phyloP scores from a whole-genome alignment of 2,329 filamentous ascomycete genomes.

The Cladophialophora psammophila region DNA sequence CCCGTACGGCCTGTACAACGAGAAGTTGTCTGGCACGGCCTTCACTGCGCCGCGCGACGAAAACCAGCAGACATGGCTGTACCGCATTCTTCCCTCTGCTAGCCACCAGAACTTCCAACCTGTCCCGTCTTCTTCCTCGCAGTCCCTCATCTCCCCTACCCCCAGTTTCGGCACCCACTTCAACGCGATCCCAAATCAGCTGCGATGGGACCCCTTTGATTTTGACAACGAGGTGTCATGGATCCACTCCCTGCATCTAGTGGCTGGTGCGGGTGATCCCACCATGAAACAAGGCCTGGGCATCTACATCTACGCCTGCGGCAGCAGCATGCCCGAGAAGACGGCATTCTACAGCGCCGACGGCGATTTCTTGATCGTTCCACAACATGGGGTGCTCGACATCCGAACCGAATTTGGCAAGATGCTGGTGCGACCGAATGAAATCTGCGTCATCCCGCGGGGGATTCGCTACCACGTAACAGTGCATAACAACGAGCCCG shows the following conservation, averaged over 20 bases:
- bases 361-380: constrained; percentile 78
- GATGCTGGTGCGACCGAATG: constrained; percentile 76
- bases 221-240: constrained; percentile 71
- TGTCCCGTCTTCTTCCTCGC: constrained; percentile 55
- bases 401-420: constrained; percentile 79
- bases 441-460: constrained; percentile 78
- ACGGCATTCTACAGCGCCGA: constrained; percentile 85
- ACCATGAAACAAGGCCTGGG: constrained; percentile 80
- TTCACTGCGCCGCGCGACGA: constrained; percentile 74
- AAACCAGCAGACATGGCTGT: constrained; percentile 76
- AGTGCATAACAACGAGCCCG: constrained; percentile 67
- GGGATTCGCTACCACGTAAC: constrained; percentile 76
- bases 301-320: constrained; percentile 81
- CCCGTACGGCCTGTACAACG: constrained; percentile 79
- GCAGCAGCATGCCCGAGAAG: constrained; percentile 75
- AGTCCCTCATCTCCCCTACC: constrained; percentile 52
- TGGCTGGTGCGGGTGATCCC: constrained; percentile 81
- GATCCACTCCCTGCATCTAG: constrained; percentile 72
- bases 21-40: constrained; percentile 76
- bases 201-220: constrained; percentile 81
- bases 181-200: constrained; percentile 79
- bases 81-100: constrained; percentile 71
- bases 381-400: constrained; percentile 76
- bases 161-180: constrained; percentile 66
- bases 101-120: constrained; percentile 62